phyloP scores from a whole-genome alignment of 305 asterid species.

The Fraxinus greggii region DNA sequence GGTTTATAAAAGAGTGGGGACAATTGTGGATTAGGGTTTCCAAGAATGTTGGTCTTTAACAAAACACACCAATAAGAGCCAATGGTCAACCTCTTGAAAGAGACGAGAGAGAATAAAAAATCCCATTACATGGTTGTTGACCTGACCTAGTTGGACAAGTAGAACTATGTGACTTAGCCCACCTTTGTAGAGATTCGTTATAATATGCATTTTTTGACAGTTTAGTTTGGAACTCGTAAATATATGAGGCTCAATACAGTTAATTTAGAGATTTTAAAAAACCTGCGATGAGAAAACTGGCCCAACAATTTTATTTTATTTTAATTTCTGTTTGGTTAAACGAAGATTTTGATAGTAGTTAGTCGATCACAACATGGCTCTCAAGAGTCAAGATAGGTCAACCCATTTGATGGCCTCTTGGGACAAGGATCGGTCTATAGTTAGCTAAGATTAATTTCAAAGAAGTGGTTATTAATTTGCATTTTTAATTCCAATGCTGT shows the following conservation, averaged over 20 bases:
- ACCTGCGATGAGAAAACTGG: neutral
- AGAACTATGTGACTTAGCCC: neutral
- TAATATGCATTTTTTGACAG: neutral
- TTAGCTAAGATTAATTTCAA: neutral
- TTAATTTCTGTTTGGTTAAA: no score
- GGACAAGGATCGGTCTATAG: neutral
- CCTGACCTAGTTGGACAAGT: no score
- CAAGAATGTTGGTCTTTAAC: conserved; percentile 30
- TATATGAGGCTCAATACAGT: neutral
- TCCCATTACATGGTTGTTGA: neutral
- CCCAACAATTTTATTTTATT: no score
- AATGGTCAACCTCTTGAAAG: conserved; percentile 22
- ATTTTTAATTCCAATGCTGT: no score
- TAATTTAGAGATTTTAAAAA: neutral
- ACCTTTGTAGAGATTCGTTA: no score
- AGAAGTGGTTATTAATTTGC: neutral
- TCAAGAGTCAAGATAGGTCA: neutral
- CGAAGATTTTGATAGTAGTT: neutral
- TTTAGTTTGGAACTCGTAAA: neutral
- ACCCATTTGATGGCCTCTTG: neutral
- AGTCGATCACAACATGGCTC: neutral
- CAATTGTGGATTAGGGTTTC: neutral
- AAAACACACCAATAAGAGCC: conserved; percentile 9
- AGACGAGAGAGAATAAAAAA: neutral
- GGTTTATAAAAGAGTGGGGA: neutral